These are phyloP conservation scores for Nemania sp. DNA, from an alignment of 2,329 filamentous ascomycete species.

Conservation along the genomic window DNA sequence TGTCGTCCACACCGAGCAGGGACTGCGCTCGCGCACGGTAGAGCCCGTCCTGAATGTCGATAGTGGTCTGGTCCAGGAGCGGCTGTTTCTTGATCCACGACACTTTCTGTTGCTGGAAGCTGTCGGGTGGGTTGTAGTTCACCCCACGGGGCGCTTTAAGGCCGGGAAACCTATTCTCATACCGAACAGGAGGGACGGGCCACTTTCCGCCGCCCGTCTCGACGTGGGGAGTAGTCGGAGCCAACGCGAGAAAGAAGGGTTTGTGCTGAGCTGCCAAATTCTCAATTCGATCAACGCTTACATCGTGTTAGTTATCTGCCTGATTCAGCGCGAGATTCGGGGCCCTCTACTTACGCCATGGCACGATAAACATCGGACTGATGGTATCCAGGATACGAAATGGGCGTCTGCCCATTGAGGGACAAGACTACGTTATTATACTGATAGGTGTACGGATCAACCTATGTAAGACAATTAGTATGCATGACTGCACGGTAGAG, in stretches of 20 bases:
- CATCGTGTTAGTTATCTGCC: slow-evolving; percentile 1
- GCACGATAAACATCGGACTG: slow-evolving; percentile 23
- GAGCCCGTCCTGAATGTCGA: slow-evolving; percentile 12
- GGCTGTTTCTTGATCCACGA: slow-evolving; percentile 15
- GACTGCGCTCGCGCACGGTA: slow-evolving; percentile 30
- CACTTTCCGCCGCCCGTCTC: slow-evolving; percentile 14
- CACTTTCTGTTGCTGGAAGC: slow-evolving; percentile 19
- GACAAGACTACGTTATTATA: slow-evolving; percentile 25
- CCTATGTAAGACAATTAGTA: slow-evolving; percentile 6
- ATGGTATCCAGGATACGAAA: slow-evolving; percentile 27
- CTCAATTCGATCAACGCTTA: slow-evolving; percentile 26
- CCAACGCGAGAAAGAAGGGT: slow-evolving; percentile 23
- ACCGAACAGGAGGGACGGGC: slow-evolving; percentile 22
- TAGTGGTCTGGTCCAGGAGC: slow-evolving; percentile 13
- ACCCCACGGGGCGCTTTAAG: slow-evolving; percentile 13
- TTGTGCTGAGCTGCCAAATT: slow-evolving; percentile 14
- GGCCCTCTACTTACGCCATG: slow-evolving; percentile 16
- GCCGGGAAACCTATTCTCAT: slow-evolving; percentile 15
- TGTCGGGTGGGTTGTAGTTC: slow-evolving; percentile 24
- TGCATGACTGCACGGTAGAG: background rate
- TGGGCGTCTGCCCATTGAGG: slow-evolving; percentile 21
- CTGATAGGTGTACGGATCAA: slow-evolving; percentile 23
- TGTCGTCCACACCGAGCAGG: slow-evolving; percentile 41
- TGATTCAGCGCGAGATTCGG: background rate
- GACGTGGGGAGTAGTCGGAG: slow-evolving; percentile 23